Percentiles rank a stretch among this genome's conserved stretches.
phyloP scores from a whole-genome alignment of 176 grass and related monocot genomes.

The Thalia dealbata region DNA sequence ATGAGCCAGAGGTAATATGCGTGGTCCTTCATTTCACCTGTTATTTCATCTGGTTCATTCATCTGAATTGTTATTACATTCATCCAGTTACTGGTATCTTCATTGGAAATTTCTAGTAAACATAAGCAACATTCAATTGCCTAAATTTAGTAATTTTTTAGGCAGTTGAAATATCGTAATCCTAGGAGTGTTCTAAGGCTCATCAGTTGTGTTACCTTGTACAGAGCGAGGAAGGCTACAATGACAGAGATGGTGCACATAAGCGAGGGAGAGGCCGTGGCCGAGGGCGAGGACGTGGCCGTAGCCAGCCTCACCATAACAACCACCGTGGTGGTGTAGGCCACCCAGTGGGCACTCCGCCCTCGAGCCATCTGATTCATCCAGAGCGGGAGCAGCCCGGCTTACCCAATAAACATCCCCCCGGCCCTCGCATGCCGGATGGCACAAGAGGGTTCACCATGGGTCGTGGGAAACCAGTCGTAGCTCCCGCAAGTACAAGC shows the following conservation, averaged over 20 bases:
- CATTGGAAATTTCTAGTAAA: too few species aligned
- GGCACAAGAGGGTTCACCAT: conserved; percentile 21
- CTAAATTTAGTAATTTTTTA: too few species aligned
- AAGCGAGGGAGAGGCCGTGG: conserved; percentile 41
- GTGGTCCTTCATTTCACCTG: too few species aligned
- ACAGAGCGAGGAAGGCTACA: conserved; percentile 36
- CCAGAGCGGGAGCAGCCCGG: background rate
- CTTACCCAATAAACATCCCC: conserved; percentile 5
- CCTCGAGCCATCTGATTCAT: conserved; percentile 7
- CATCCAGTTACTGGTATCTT: too few species aligned
- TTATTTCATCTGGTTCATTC: too few species aligned
- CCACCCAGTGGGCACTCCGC: conserved; percentile 39
- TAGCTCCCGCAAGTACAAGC: background rate
- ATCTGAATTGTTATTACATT: too few species aligned
- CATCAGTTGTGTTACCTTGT: background rate
- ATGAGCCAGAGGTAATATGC: conserved; percentile 48
- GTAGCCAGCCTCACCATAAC: conserved; percentile 28
- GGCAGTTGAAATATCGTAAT: too few species aligned
- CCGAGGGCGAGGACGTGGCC: conserved; percentile 36
- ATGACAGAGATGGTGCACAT: conserved; percentile 34
- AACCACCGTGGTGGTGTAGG: conserved; percentile 23
- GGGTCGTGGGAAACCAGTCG: conserved; percentile 8
- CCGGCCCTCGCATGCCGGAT: conserved; percentile 22
- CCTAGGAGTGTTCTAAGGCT: too few species aligned
- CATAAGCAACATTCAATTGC: too few species aligned